Percentiles rank a stretch among this genome's conserved stretches.
phyloP scores from a whole-genome alignment of 768 basidiomycete species.

The Daedaleopsis sinensis region DNA sequence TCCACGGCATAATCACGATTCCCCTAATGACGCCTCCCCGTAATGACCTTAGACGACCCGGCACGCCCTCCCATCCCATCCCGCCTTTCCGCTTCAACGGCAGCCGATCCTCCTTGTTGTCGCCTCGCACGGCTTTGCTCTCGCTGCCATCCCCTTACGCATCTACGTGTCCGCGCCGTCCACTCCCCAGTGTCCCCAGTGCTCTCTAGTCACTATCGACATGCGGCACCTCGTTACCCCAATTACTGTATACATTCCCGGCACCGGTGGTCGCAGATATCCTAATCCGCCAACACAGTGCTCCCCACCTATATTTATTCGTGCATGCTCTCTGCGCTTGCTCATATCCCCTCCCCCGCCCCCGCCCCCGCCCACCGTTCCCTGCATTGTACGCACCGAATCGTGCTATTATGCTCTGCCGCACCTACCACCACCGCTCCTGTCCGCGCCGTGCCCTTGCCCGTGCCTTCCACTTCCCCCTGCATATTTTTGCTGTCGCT shows the following conservation, averaged over 20 bases:
- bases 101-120: not conserved
- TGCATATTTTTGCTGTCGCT: no score
- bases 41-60: constrained; percentile 18
- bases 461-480: not conserved
- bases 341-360: not conserved
- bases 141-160: not conserved
- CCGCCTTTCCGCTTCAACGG: not conserved
- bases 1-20: constrained; percentile 11
- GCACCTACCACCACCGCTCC: no score
- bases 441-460: no score
- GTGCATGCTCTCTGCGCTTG: not conserved
- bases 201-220: not conserved
- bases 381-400: not conserved
- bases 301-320: constrained; percentile 8
- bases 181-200: not conserved
- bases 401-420: no score
- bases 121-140: not conserved
- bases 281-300: constrained; percentile 22
- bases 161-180: not conserved
- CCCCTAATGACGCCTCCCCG: constrained; percentile 17
- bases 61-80: constrained; percentile 1
- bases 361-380: not conserved
- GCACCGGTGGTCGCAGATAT: constrained; percentile 19
- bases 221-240: constrained; percentile 5
- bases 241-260: constrained; percentile 1